Evolutionary conservation across 1,284 basidiomycete species (phyloP), one percentile per base, ranked within the genome.

Genomic region (Cryptococcus wingfieldii): DNA sequence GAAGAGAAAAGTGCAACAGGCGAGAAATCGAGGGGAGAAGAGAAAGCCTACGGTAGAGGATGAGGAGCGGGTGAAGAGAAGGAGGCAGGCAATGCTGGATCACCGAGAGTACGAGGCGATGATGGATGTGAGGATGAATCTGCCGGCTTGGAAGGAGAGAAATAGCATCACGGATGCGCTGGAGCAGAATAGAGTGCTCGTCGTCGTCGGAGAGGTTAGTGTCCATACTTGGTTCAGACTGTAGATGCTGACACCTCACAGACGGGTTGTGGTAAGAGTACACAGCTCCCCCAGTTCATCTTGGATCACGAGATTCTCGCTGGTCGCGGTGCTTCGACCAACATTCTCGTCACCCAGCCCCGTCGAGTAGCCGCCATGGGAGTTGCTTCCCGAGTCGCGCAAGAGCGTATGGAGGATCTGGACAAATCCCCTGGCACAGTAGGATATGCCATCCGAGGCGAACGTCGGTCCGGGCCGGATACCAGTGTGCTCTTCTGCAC

Each of bases 381-480:
- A 4, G 89, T 97, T 5, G 89, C 93, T 3, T 81, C 86, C 16
- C 86, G 93, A 54, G 93, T 97, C 14, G 89, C 90, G 6, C 79
- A 86, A 41, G 93, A 97, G 72, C 83, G 92, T 3, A 78, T 87
- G 19, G 86, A 93, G 60, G 89, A 92, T 59, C 66, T 83, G 31
- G 80, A 82, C 55, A 64, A 64, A 18, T 60, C 63, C 28, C 65
- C 73, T 19, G 86, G 85, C 12, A 87, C 88, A 7, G 87, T 94
- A 23, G 90, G 91, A 1, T 96, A 96, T 67, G 85, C 87, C 1
- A 93, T 96, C 58, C 83, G 92, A 52, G 93, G 94, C n/a, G 91
- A 96, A 75, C 84, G 83, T 37, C 88, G 84, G 58, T 83, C 86
- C 28, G 79, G 79, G 6, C 78, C 79, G 19, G 80, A 81, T 38